These are phyloP conservation scores for Arthroderma sp. DNA, from an alignment of 2,329 filamentous ascomycete genomes.

Conservation along the genomic window DNA sequence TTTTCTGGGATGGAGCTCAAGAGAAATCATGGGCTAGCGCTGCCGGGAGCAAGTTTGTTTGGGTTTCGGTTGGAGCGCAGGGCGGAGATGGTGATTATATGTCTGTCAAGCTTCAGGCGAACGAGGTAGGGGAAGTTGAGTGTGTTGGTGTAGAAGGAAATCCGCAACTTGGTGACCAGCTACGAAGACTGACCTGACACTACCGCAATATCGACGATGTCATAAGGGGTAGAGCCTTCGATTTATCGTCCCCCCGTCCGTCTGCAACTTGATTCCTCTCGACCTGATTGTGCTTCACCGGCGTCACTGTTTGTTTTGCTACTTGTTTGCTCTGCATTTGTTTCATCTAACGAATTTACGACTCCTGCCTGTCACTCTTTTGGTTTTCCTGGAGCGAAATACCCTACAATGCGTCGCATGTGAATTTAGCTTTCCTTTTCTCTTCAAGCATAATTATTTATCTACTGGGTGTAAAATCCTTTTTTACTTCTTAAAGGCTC, in stretches of 20 bases:
- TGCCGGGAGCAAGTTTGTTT: slow-evolving; percentile 39
- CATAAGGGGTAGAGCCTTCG: too few species aligned
- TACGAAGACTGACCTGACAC: slow-evolving; percentile 9
- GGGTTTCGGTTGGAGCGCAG: slow-evolving; percentile 39
- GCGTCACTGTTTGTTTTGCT: neutral
- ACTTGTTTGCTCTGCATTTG: neutral
- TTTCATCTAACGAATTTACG: slow-evolving; percentile 14
- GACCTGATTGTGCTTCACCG: neutral
- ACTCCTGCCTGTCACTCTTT: slow-evolving; percentile 7
- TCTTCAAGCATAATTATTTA: neutral
- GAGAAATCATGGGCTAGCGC: slow-evolving; percentile 30
- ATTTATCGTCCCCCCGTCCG: too few species aligned
- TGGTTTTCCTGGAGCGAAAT: slow-evolving; percentile 7
- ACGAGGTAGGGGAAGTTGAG: slow-evolving; percentile 11
- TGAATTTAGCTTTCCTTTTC: neutral
- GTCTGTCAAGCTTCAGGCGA: slow-evolving; percentile 26
- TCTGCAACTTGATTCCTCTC: too few species aligned
- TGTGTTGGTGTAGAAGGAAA: slow-evolving; percentile 10
- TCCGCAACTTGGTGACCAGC: slow-evolving; percentile 10
- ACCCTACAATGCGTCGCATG: slow-evolving; percentile 9
- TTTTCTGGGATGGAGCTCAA: slow-evolving; percentile 34
- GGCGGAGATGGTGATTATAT: slow-evolving; percentile 36
- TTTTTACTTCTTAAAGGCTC: neutral
- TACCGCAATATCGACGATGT: neutral
- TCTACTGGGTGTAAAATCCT: neutral